These are phyloP conservation scores for Neurospora sp. DNA, from an alignment of 495 filamentous ascomycete species.

Conservation along the genomic window DNA sequence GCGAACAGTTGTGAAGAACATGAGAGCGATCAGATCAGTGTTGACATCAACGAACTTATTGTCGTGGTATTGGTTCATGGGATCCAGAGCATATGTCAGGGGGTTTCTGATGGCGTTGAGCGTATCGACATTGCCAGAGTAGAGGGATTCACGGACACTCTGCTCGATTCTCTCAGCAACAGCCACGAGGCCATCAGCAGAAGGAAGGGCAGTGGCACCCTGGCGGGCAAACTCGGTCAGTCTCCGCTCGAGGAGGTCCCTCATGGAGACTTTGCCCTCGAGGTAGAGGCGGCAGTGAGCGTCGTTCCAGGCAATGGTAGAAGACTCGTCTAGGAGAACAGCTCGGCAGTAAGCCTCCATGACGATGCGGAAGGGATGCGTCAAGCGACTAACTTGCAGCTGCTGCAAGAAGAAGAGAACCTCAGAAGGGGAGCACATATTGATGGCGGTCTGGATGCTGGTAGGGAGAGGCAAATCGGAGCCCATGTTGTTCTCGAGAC, in stretches of 20 bases:
- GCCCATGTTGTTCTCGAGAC: conserved; percentile 3
- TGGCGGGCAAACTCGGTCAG: neutral
- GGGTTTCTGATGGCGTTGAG: conserved; percentile 6
- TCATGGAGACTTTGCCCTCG: conserved; percentile 7
- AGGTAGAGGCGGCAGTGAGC: conserved; percentile 9
- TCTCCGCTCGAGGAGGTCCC: conserved; percentile 7
- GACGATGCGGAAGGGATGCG: conserved; percentile 7
- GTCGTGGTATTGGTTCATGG: conserved; percentile 1
- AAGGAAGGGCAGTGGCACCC: conserved; percentile 7
- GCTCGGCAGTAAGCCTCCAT: conserved; percentile 10
- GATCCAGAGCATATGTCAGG: conserved; percentile 9
- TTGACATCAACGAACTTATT: conserved; percentile 14
- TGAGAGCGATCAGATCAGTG: conserved; percentile 10
- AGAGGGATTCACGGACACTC: conserved; percentile 3
- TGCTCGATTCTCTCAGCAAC: conserved; percentile 1
- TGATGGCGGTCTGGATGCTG: conserved; percentile 13
- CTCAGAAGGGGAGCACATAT: conserved; percentile 12
- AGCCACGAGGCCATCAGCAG: neutral
- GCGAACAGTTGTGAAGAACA: conserved; percentile 18
- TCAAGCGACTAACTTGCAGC: conserved; percentile 3
- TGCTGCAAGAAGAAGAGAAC: conserved; percentile 12
- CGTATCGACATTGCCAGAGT: conserved; percentile 4
- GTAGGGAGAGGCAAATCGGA: conserved; percentile 2
- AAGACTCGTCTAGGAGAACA: conserved; percentile 9
- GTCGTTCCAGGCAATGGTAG: conserved; percentile 10